A percentile compares a stretch with the other conserved stretches of the same genome.
Conservation (phyloP, 768 basidiomycete genomes). For the Chalciporus piperatus region DNA sequence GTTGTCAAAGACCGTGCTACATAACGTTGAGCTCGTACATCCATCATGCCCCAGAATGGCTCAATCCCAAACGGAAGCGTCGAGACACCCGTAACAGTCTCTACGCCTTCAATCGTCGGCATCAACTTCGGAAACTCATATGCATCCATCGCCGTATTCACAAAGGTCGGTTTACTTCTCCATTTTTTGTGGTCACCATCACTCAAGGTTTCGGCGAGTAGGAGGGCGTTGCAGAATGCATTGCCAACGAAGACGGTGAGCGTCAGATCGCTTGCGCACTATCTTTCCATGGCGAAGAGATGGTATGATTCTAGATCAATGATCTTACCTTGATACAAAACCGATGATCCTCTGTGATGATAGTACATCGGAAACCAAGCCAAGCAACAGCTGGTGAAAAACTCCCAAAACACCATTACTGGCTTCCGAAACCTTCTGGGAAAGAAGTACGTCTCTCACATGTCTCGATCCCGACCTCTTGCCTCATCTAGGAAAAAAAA, state of each 20-base stretch:
- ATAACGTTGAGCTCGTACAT: neutral
- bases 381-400: constrained; percentile 92
- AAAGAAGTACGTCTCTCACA: constrained; percentile 66
- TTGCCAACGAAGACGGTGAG: constrained; percentile 98
- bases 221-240: constrained; percentile 92
- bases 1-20: too few species aligned
- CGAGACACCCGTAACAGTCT: constrained; percentile 36
- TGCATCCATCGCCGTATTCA: constrained; percentile 92
- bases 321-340: neutral
- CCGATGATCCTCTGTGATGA: constrained; percentile 10
- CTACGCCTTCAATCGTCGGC: constrained; percentile 68
- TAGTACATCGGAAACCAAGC: constrained; percentile 98
- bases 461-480: neutral
- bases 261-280: constrained; percentile 96
- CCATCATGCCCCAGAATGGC: constrained; percentile 42
- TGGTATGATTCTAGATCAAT: constrained; percentile 49
- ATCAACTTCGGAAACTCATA: constrained; percentile 97
- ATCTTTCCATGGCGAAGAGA: constrained; percentile 88
- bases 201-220: constrained; percentile 25
- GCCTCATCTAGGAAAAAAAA: neutral
- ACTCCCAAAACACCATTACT: constrained; percentile 89
- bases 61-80: constrained; percentile 51
- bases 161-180: constrained; percentile 59
- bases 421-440: constrained; percentile 93
- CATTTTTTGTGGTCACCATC: neutral